Evolutionary conservation across 371 early-diverging fungal genomes (phyloP), one percentile per base, ranked within the genome.

Genomic region (Apophysomyces sp.): DNA sequence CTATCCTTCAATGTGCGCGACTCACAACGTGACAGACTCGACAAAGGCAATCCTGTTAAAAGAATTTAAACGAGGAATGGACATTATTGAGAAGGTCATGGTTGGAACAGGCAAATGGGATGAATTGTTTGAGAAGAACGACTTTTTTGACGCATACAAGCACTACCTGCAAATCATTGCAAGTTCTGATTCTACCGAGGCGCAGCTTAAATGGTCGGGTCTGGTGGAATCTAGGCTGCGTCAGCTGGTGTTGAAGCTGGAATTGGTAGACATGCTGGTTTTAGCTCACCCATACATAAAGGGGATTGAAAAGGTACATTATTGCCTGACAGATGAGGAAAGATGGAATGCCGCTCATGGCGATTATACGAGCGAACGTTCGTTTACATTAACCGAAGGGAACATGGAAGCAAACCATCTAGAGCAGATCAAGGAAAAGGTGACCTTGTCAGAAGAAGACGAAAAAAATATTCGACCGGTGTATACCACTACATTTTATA

Each of bases 1-100:
- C 0, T 99, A 99, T 72, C 99, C 99, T 16, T 95, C 97, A 21
- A 99, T 99, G 96, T 99, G 99, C 73, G 89, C 99, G 2, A 99
- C 99, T 0, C 99, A 99, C 79, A 99, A 99, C 69, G 98, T 99
- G 9, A 92, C 95, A 0, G 79, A 80, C 37, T 98, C 98, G 1
- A 99, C 99, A 0, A 85, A 88, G 29, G 71, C 66, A 3, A 87
- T 98, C 18, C 95, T 97, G 69, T 87, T 86, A 16, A 83, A 84
- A 26, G 99, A 99, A 82, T 92, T 99, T 62, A 82, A 87, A 65
- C 83, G 90, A 34, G 88, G 85, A 58, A 66, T 63, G 29, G 90
- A 89, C 11, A 79, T 94, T 26, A 85, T 88, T 4, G 87, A 91
- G 32, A 78, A 80, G 52, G 89, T 95, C 24, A 81, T 93, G 84